Percentiles rank a stretch among this genome's conserved stretches.
Conservation (phyloP, 177 flowering plant genomes). For the Vitis hybrid region DNA sequence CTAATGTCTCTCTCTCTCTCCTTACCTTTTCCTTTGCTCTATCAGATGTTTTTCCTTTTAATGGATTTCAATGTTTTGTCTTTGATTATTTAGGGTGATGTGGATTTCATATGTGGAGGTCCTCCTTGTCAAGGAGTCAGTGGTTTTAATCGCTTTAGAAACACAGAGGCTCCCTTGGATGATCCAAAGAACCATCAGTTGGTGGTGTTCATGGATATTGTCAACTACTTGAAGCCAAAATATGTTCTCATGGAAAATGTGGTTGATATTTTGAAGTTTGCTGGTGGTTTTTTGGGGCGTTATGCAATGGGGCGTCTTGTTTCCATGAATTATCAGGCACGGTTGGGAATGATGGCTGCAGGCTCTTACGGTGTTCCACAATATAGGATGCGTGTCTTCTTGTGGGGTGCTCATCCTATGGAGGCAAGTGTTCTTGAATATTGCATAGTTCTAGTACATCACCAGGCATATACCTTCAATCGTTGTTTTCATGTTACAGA, state of each 20-base stretch:
- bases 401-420: constrained; percentile 79
- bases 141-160: constrained; percentile 75
- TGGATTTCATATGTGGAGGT: constrained; percentile 79
- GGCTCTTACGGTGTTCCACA: constrained; percentile 85
- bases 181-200: constrained; percentile 72
- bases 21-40: neutral
- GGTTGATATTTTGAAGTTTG: constrained; percentile 69
- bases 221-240: constrained; percentile 61
- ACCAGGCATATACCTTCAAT: too few relatives aligned
- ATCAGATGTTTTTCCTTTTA: too few relatives aligned
- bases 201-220: constrained; percentile 69
- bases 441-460: too few relatives aligned
- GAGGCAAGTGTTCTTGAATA: constrained; percentile 31
- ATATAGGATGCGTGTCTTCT: constrained; percentile 66
- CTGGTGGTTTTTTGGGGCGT: constrained; percentile 54
- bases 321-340: constrained; percentile 60
- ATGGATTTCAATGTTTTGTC: neutral
- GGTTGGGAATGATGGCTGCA: constrained; percentile 83
- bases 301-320: constrained; percentile 68
- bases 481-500: constrained; percentile 34
- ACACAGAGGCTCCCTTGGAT: constrained; percentile 39
- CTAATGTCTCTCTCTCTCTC: too few relatives aligned
- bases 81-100: constrained; percentile 56
- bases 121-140: constrained; percentile 95
- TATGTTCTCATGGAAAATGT: constrained; percentile 88